Evolutionary conservation across 352 stramenopile species (phyloP).

Genomic region (Chrysophaeum taylorii): DNA sequence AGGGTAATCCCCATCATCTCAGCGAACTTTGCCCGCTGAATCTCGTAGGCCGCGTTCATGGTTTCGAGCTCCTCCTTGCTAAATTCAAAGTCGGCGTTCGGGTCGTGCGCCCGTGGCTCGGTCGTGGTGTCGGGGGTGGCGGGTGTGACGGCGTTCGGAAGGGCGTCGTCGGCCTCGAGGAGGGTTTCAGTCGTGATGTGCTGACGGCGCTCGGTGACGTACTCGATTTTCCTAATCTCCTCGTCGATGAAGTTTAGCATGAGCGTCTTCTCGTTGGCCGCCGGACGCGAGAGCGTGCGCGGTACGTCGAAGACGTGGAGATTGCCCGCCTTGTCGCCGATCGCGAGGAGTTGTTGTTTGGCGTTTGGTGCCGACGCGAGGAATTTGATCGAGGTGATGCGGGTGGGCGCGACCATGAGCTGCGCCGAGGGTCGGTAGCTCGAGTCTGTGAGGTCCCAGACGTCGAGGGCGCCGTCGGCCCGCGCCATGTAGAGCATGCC

Average conservation of each 20-base stretch:
- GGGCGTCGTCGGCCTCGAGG: not conserved
- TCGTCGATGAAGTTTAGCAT: slow-evolving; percentile 73
- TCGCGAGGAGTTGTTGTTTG: slow-evolving; percentile 73
- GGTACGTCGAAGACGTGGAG: slow-evolving; percentile 81
- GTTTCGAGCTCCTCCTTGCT: not conserved
- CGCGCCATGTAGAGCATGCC: slow-evolving; percentile 72
- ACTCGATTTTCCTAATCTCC: not conserved
- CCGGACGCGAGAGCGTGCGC: slow-evolving; percentile 64
- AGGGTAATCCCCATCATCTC: not conserved
- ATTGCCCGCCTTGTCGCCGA: slow-evolving; percentile 77
- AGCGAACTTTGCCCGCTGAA: not conserved
- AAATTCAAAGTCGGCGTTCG: not conserved
- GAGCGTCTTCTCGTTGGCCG: slow-evolving; percentile 55
- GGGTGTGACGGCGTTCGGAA: not conserved
- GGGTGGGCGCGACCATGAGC: slow-evolving; percentile 63
- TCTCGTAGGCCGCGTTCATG: not conserved
- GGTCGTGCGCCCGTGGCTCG: not conserved
- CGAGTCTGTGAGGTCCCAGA: slow-evolving; percentile 84
- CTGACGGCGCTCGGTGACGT: not conserved
- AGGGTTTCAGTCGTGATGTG: not conserved
- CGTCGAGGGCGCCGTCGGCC: slow-evolving; percentile 70
- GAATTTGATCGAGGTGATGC: slow-evolving; percentile 56
- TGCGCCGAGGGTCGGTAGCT: slow-evolving; percentile 65
- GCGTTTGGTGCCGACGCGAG: slow-evolving; percentile 22
- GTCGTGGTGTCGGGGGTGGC: not conserved